Conservation (phyloP, 108 stramenopile genomes). For the Nitzschia palea region DNA sequence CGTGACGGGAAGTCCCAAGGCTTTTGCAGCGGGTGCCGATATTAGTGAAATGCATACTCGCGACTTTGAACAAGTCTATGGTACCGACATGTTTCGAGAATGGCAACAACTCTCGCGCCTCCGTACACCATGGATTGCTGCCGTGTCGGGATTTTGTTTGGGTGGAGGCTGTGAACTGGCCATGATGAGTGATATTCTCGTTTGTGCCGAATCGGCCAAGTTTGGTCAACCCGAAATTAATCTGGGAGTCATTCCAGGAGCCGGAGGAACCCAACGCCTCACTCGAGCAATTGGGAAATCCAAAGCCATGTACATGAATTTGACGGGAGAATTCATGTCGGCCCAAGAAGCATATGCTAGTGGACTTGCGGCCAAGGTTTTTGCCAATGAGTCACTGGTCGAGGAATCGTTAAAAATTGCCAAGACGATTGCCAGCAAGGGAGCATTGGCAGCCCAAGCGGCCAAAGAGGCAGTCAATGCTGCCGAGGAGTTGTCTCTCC, state of each 20-base stretch:
- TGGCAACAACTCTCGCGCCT: constrained; percentile 86
- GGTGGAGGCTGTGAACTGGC: constrained; percentile 99
- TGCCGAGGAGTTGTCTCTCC: constrained; percentile 90
- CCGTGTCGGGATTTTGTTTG: constrained; percentile 96
- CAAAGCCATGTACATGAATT: constrained; percentile 97
- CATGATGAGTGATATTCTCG: constrained; percentile 98
- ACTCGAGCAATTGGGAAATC: constrained; percentile 96
- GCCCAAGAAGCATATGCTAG: constrained; percentile 88
- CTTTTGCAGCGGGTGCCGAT: constrained; percentile 97
- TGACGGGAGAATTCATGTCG: constrained; percentile 91
- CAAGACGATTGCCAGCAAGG: constrained; percentile 86
- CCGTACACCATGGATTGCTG: constrained; percentile 90
- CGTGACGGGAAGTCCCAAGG: constrained; percentile 90
- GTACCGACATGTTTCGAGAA: constrained; percentile 89
- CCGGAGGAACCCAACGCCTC: constrained; percentile 96
- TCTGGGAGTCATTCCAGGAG: constrained; percentile 95
- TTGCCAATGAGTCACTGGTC: constrained; percentile 70
- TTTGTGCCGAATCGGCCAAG: constrained; percentile 40
- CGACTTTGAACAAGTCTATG: constrained; percentile 80
- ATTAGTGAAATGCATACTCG: constrained; percentile 91
- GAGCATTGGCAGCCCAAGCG: constrained; percentile 78
- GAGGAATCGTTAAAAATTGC: constrained; percentile 92
- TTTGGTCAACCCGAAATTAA: constrained; percentile 99
- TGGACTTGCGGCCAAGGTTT: constrained; percentile 93
- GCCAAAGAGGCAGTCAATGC: constrained; percentile 98